These are phyloP conservation scores for Trametes cubensis DNA, from an alignment of 768 basidiomycete genomes.

Conservation along the genomic window DNA sequence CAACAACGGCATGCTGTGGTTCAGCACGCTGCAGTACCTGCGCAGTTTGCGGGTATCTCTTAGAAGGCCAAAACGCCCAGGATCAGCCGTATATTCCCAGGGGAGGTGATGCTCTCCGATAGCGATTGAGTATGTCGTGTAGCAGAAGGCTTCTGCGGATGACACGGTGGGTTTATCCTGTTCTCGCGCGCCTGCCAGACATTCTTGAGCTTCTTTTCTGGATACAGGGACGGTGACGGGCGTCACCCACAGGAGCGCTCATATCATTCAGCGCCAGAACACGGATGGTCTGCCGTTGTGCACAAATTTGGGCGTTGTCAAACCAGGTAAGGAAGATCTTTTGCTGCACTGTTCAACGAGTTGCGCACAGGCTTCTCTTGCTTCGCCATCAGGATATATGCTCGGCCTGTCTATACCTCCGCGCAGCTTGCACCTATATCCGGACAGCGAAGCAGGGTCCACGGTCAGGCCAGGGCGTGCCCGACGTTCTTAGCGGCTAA, in stretches of 20 bases:
- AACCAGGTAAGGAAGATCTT: not conserved
- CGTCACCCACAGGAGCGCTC: not conserved
- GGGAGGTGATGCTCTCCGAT: constrained; percentile 6
- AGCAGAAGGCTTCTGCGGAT: not conserved
- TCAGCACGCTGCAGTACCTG: too few relatives aligned
- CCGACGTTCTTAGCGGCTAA: constrained; percentile 1
- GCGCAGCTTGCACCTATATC: constrained; percentile 5
- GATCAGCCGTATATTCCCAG: not conserved
- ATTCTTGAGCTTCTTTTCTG: not conserved
- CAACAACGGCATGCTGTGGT: too few relatives aligned
- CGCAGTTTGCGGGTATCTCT: not conserved
- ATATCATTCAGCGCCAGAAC: not conserved
- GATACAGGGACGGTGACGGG: not conserved
- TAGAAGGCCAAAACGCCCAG: not conserved
- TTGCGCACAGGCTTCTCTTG: not conserved
- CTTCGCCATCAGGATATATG: constrained; percentile 5
- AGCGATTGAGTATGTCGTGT: constrained; percentile 10
- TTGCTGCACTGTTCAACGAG: not conserved
- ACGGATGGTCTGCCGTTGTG: not conserved
- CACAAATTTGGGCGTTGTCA: not conserved
- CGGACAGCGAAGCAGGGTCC: constrained; percentile 8
- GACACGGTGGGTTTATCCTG: not conserved
- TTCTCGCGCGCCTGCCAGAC: constrained; percentile 9
- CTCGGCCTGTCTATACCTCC: not conserved
- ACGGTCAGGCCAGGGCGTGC: constrained; percentile 2